Percentiles rank a stretch among this genome's conserved stretches.
phyloP scores from a whole-genome alignment of 78 protist genomes.

The Cavenderia fasciculata region DNA sequence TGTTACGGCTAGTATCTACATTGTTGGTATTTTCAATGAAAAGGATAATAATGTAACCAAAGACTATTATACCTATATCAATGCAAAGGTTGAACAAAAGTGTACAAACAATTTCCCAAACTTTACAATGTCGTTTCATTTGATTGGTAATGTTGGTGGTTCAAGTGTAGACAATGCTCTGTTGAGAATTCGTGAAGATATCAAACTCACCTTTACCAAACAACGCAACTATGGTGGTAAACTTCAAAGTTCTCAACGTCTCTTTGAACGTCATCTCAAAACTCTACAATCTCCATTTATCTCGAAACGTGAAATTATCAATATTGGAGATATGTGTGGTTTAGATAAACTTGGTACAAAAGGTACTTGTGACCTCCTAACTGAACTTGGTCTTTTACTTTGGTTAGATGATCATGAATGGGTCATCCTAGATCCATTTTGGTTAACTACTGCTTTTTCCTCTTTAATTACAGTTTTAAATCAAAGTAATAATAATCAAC shows the following conservation, averaged over 20 bases:
- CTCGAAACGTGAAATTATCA: constrained; percentile 14
- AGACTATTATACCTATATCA: constrained; percentile 1
- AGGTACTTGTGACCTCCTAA: constrained; percentile 12
- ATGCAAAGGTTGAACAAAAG: constrained; percentile 30
- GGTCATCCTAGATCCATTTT: constrained; percentile 44
- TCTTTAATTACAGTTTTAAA: constrained; percentile 17
- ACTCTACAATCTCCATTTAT: constrained; percentile 47
- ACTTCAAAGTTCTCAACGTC: constrained; percentile 19
- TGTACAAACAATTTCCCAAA: constrained; percentile 15
- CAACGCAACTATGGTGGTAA: constrained; percentile 17
- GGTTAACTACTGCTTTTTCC: constrained; percentile 30
- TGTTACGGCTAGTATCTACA: neutral
- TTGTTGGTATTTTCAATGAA: constrained; percentile 34
- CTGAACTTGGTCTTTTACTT: constrained; percentile 32
- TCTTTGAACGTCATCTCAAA: constrained; percentile 58
- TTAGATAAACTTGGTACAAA: constrained; percentile 38
- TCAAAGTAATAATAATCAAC: neutral
- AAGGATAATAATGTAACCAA: constrained; percentile 19
- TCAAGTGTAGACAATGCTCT: neutral
- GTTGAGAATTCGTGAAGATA: constrained; percentile 28
- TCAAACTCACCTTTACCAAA: constrained; percentile 24
- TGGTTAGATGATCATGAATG: constrained; percentile 59
- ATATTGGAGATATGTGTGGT: constrained; percentile 64
- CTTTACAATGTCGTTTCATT: constrained; percentile 27
- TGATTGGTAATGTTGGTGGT: neutral